phyloP scores from a whole-genome alignment of 129 eudicot species.

The Gnaphalium uliginosum region DNA sequence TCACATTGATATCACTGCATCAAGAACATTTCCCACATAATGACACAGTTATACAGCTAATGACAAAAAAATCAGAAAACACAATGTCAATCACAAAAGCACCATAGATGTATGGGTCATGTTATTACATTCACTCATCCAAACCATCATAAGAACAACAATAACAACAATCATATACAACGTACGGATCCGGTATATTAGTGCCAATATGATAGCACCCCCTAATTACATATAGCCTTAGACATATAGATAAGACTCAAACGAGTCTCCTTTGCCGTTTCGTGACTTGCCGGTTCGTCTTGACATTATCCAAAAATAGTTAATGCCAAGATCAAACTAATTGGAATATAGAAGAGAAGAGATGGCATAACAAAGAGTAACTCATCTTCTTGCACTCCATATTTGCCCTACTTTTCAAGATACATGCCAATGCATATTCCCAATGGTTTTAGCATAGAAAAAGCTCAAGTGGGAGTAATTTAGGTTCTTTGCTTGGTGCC shows the following conservation, averaged over 20 bases:
- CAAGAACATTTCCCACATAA: neutral
- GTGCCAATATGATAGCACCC: slow-evolving; percentile 19
- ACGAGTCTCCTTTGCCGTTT: slow-evolving; percentile 53
- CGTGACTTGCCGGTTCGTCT: slow-evolving; percentile 82
- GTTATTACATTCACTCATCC: slow-evolving; percentile 31
- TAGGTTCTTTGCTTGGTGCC: slow-evolving; percentile 33
- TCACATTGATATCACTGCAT: neutral
- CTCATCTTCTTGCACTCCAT: slow-evolving; percentile 46
- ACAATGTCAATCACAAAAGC: slow-evolving; percentile 1
- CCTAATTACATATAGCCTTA: slow-evolving; percentile 31
- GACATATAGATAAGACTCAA: slow-evolving; percentile 40
- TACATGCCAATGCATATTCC: slow-evolving; percentile 26
- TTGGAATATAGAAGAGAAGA: slow-evolving; percentile 31
- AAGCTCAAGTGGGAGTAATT: slow-evolving; percentile 36
- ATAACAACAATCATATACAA: slow-evolving; percentile 8
- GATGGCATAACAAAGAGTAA: slow-evolving; percentile 20
- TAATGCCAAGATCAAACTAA: slow-evolving; percentile 34
- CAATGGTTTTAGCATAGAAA: slow-evolving; percentile 26
- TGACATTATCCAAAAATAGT: slow-evolving; percentile 22
- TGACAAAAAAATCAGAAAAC: neutral
- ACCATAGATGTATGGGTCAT: slow-evolving; percentile 15
- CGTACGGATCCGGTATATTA: neutral
- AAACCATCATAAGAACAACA: slow-evolving; percentile 16
- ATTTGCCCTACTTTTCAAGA: slow-evolving; percentile 37
- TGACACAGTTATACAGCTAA: slow-evolving; percentile 7